Conservation (phyloP, 1,139 yeast genomes). For the Geotrichum phurueaensis region DNA sequence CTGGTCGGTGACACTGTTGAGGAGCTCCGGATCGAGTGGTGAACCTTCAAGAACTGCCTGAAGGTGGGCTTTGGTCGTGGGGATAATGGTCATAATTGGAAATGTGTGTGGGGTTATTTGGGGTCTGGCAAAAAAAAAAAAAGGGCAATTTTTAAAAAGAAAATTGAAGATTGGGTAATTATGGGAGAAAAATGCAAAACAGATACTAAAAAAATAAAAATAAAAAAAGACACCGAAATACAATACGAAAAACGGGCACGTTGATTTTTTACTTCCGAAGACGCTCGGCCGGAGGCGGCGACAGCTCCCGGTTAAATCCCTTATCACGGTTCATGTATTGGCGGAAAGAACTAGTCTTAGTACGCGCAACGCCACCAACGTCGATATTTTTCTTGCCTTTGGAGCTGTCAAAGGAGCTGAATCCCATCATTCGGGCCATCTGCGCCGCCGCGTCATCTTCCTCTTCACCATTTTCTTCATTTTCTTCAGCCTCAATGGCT, state of each 20-base stretch:
- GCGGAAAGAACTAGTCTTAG: conserved; percentile 45
- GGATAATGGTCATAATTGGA: background rate
- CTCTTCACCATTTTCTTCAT: conserved; percentile 21
- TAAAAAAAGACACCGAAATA: background rate
- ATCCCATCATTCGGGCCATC: conserved; percentile 54
- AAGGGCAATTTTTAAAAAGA: background rate
- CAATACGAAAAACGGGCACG: background rate
- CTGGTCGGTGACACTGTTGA: conserved; percentile 20
- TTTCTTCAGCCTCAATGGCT: conserved; percentile 23
- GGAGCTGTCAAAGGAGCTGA: conserved; percentile 53
- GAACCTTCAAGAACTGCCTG: conserved; percentile 5
- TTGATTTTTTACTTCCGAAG: background rate
- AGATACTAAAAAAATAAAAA: background rate
- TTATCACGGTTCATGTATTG: conserved; percentile 63
- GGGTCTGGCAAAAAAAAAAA: background rate
- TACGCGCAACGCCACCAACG: conserved; percentile 44
- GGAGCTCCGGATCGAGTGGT: conserved; percentile 16
- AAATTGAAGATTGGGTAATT: background rate
- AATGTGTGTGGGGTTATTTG: background rate
- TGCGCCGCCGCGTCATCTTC: conserved; percentile 28
- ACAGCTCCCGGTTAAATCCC: conserved; percentile 57
- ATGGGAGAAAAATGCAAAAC: background rate
- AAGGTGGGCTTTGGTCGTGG: conserved; percentile 6
- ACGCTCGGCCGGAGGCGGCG: conserved; percentile 38
- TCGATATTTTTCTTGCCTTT: conserved; percentile 49